phyloP scores from a whole-genome alignment of 495 filamentous ascomycete genomes.

The Xylaria curta region DNA sequence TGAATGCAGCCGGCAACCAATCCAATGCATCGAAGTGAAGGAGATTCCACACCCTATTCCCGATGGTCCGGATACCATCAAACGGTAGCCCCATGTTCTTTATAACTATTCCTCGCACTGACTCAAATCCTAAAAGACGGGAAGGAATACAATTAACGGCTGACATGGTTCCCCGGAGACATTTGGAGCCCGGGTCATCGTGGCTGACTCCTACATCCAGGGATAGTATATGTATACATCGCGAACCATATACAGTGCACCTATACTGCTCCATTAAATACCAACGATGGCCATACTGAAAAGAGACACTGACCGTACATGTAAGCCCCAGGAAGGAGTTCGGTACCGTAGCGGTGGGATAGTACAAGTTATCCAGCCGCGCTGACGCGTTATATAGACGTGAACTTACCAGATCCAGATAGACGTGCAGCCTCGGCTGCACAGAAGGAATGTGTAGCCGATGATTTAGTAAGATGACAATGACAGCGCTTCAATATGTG shows the following conservation, averaged over 20 bases:
- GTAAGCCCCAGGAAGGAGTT: background rate
- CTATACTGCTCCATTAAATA: background rate
- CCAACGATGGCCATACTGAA: no score
- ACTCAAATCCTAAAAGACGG: background rate
- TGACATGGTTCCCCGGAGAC: background rate
- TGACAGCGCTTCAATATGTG: background rate
- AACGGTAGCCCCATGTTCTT: background rate
- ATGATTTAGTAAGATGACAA: background rate
- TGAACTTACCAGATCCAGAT: constrained; percentile 20
- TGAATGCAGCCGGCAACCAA: background rate
- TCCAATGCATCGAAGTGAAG: background rate
- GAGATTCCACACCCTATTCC: constrained; percentile 2
- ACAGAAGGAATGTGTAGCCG: constrained; percentile 5
- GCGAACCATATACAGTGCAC: background rate
- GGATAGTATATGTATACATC: background rate
- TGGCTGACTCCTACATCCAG: constrained; percentile 4
- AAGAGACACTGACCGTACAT: background rate
- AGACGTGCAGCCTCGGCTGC: background rate
- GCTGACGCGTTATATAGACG: constrained; percentile 8
- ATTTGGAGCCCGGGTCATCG: background rate
- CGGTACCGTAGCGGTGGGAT: constrained; percentile 10
- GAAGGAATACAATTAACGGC: background rate
- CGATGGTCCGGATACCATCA: background rate
- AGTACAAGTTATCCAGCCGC: background rate
- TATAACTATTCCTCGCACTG: background rate